Base-by-base conservation (phyloP, 345 rosid genomes). In the Geranium rotundifolium region DNA sequence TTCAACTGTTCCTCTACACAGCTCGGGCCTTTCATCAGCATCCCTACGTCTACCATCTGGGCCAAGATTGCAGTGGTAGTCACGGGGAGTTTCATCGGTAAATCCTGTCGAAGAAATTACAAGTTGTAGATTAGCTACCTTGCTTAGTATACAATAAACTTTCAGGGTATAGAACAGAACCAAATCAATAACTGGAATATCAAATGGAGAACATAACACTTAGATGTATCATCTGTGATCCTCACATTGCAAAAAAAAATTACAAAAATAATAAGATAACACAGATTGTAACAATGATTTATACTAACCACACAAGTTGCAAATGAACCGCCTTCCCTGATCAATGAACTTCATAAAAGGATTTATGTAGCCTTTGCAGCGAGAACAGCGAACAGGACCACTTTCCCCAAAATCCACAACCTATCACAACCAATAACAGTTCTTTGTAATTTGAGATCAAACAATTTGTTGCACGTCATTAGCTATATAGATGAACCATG, bases 11-110 rank as follows among this genome's bases (percentile, higher is more conserved):
- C 98, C 98, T 74, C 85, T 81, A 74, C 95, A 91, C 63, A 91
- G 83, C 79, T 91, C 98, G 58, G 95, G 95, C 80, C 98, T 91
- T 62, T 91, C 91, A 80, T 91, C 87, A 56, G 92, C 95, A 84
- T 91, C 98, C 70, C 96, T 85, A 59, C 91, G 91, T 71, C 88
- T 79, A 70, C 96, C 96, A 82, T 91, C 90, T 39, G 95, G 95
- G 69, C 91, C 96, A 56, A 88, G 83, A 79, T 86, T 82, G 88
- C 95, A 88, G 65, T 75, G 88, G 76, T 91, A 91, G 65, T 91
- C 96, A 63, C 84, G 83, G 18, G 96, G 96, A 67, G 91, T 88
- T 68, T 84, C 91, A 67, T 83, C 89, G 50, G 84, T 78, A 70
- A 86, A 88, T 61, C 97, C 96, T 91, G 83, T 60, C 62, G 69